Evolutionary conservation across 345 rosid species (phyloP).

Genomic region (Cochlearia excelsa): DNA sequence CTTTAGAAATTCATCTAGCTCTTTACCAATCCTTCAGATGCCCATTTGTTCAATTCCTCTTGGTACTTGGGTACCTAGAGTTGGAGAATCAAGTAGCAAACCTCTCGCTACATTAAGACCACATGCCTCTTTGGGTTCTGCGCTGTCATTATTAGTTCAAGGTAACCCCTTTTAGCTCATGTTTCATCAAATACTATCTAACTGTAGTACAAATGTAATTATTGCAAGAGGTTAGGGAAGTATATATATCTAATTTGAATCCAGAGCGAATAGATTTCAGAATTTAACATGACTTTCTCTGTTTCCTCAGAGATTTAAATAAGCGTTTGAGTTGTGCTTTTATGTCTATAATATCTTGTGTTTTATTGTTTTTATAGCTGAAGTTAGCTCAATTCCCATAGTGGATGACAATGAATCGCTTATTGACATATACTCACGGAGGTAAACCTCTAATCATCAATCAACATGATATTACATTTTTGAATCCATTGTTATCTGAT

Average conservation of each 20-base stretch:
- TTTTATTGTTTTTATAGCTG: constrained; percentile 48
- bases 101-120: constrained; percentile 68
- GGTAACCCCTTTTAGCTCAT: constrained; percentile 40
- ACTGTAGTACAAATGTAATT: constrained; percentile 7
- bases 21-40: constrained; percentile 85
- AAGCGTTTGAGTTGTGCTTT: constrained; percentile 1
- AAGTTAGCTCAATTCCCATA: constrained; percentile 88
- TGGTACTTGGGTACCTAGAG: constrained; percentile 92
- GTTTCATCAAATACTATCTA: background rate
- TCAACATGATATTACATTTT: constrained; percentile 15
- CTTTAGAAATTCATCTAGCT: constrained; percentile 78
- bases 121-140: constrained; percentile 69
- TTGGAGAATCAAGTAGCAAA: constrained; percentile 69
- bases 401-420: constrained; percentile 84
- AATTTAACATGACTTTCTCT: background rate
- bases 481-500: constrained; percentile 14
- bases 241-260: constrained; percentile 2
- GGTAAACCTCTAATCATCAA: constrained; percentile 37
- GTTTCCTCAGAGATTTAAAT: background rate
- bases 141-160: constrained; percentile 66
- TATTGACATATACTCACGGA: constrained; percentile 74
- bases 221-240: constrained; percentile 10
- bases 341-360: constrained; percentile 18
- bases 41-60: constrained; percentile 73
- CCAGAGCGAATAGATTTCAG: constrained; percentile 8